phyloP scores from a whole-genome alignment of 2,329 filamentous ascomycete genomes.

The Pseudofabraea citricarpa region DNA sequence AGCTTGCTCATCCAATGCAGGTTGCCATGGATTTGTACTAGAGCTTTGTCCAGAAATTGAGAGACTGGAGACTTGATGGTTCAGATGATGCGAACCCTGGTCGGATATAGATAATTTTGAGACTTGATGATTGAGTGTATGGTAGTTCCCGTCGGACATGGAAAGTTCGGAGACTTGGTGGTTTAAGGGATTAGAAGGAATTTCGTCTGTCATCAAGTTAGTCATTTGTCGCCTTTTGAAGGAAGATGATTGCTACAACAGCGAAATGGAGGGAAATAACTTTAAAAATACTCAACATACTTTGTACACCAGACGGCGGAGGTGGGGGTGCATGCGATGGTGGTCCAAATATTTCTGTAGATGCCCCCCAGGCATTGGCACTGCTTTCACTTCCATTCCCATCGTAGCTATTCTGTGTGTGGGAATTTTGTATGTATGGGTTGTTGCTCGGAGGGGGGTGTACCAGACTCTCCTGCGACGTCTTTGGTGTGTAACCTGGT shows the following conservation, averaged over 20 bases:
- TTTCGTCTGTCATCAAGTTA: no score
- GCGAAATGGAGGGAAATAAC: no score
- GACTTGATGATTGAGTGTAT: neutral
- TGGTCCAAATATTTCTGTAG: conserved; percentile 9
- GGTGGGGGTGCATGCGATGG: conserved; percentile 12
- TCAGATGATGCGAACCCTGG: neutral
- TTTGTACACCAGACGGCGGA: no score
- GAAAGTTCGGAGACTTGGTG: neutral
- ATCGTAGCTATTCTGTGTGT: conserved; percentile 10
- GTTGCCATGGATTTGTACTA: conserved; percentile 30
- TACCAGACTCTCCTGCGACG: conserved; percentile 17
- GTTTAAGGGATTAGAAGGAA: no score
- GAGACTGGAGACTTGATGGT: conserved; percentile 19
- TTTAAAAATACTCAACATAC: no score
- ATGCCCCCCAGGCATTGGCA: conserved; percentile 21
- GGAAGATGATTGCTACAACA: no score
- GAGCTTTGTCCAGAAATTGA: conserved; percentile 19
- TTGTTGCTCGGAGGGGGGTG: conserved; percentile 20
- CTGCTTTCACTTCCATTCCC: conserved; percentile 21
- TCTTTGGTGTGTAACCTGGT: conserved; percentile 14
- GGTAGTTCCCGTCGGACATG: neutral
- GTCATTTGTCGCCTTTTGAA: no score
- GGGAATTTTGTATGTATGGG: conserved; percentile 22
- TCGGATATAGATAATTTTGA: neutral
- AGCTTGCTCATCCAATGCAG: conserved; percentile 16